Base-by-base conservation (phyloP, 2,329 filamentous ascomycete genomes). In the Clonostachys chloroleuca region DNA sequence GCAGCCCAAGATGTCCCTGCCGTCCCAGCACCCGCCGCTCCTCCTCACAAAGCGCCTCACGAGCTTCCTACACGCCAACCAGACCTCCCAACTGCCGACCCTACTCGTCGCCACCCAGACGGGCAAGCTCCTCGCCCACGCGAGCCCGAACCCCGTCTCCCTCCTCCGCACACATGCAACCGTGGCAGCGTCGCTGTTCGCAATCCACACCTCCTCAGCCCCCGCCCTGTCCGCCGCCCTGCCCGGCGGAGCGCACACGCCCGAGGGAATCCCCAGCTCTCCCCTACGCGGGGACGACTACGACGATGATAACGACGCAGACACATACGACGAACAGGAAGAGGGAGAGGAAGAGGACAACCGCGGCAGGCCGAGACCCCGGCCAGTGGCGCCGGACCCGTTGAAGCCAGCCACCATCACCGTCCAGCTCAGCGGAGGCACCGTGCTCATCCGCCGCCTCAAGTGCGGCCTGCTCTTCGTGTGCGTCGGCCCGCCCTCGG, bases 11-110 rank as follows among this genome's bases (percentile, higher is more conserved):
- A 70, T 69, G 67, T 63, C 68, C 42, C 56, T 62, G 49, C 56
- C 62, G 17, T 59, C 59, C 44, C 69, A 73, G 20, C 73, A 75
- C 36, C 77, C 78, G 36, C 78, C 79, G 24, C 72, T 83, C 49
- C 73, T 90, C 66, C 73, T 89, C 51, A 83, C 78, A 35, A 84
- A 84, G 62, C 80, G 80, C 51, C 75, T 86, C 54, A 82, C 80
- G 30, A 67, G 75, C 49, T 84, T 85, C 63, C 77, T 86, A 42
- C 71, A 74, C 58, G 66, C 74, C 51, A 80, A 82, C 61, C 77
- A 81, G 52, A 77, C 76, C 8, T 61, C 78, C 5, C 69, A 76
- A 50, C 70, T 85, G 34, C 79, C 80, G 50, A 81, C 80, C 4
- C 74, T 81, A 47, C 74, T 84, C 50, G 71, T 86, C 41, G 77